phyloP scores from a whole-genome alignment of 1,284 basidiomycete genomes.

The Ustilago lituana region DNA sequence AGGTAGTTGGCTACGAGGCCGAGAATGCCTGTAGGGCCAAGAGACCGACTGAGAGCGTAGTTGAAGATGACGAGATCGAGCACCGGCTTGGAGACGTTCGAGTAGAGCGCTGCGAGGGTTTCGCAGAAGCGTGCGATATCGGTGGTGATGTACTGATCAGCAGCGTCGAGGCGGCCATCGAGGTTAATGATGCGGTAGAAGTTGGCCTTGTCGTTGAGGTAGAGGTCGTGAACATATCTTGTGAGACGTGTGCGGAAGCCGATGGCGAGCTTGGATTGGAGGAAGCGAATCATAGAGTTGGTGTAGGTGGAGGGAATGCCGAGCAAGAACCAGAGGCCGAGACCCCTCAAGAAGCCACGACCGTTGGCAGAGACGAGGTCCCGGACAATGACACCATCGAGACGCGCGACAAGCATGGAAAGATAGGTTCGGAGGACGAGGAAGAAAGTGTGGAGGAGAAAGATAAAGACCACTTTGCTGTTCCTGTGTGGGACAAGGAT shows the following conservation, averaged over 20 bases:
- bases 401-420: constrained; percentile 81
- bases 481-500: constrained; percentile 59
- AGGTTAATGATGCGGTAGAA: constrained; percentile 70
- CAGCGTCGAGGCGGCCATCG: constrained; percentile 63
- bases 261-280: constrained; percentile 89
- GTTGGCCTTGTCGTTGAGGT: constrained; percentile 71
- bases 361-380: constrained; percentile 88
- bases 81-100: constrained; percentile 77
- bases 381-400: constrained; percentile 89
- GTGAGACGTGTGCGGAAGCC: constrained; percentile 86
- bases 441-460: constrained; percentile 85
- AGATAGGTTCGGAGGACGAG: constrained; percentile 79
- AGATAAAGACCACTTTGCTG: constrained; percentile 78
- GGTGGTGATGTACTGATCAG: constrained; percentile 80
- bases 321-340: constrained; percentile 88
- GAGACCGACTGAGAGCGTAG: constrained; percentile 83
- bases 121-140: constrained; percentile 93
- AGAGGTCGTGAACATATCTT: constrained; percentile 90
- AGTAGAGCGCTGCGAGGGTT: constrained; percentile 83
- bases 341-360: constrained; percentile 81
- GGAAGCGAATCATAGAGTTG: constrained; percentile 91
- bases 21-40: constrained; percentile 79
- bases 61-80: constrained; percentile 94
- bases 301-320: constrained; percentile 94
- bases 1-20: constrained; percentile 87